phyloP scores from a whole-genome alignment of 345 rosid genomes.

The Leavenworthia alabamica region DNA sequence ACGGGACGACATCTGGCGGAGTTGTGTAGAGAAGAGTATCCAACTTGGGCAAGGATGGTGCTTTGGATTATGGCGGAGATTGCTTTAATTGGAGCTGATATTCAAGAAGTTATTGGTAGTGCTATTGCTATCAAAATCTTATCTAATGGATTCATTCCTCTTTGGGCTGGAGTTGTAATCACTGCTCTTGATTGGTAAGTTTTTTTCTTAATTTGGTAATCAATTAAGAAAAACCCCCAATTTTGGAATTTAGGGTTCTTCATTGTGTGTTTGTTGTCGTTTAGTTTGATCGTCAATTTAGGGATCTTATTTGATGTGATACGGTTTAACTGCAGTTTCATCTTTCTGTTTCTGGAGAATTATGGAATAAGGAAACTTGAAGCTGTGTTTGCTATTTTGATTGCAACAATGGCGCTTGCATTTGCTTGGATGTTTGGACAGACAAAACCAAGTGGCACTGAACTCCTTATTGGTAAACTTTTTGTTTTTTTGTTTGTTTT shows the following conservation, averaged over 20 bases:
- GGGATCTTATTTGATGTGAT: conserved; percentile 1
- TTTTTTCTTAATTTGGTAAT: not conserved
- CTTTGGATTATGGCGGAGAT: conserved; percentile 94
- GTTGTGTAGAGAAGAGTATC: conserved; percentile 86
- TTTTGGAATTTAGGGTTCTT: not conserved
- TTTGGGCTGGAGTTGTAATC: conserved; percentile 89
- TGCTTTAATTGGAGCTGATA: too few relatives aligned
- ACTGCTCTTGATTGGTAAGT: conserved; percentile 81
- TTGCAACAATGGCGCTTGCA: conserved; percentile 80
- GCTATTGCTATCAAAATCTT: conserved; percentile 88
- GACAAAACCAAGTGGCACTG: conserved; percentile 64
- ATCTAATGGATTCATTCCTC: conserved; percentile 72
- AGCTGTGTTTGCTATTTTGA: conserved; percentile 78
- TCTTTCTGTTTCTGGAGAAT: conserved; percentile 87
- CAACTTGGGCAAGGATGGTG: conserved; percentile 69
- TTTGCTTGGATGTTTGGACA: conserved; percentile 99
- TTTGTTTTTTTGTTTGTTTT: not conserved
- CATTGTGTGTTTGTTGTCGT: not conserved
- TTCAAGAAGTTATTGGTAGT: conserved; percentile 96
- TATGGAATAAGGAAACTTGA: conserved; percentile 93
- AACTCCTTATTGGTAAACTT: conserved; percentile 61
- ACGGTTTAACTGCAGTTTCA: conserved; percentile 50
- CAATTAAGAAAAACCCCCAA: not conserved
- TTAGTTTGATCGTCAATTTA: not conserved
- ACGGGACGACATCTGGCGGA: conserved; percentile 90